A percentile compares a stretch with the other conserved stretches of the same genome.
phyloP scores from a whole-genome alignment of 2,329 filamentous ascomycete genomes.

The Cryphonectria nitschkei region DNA sequence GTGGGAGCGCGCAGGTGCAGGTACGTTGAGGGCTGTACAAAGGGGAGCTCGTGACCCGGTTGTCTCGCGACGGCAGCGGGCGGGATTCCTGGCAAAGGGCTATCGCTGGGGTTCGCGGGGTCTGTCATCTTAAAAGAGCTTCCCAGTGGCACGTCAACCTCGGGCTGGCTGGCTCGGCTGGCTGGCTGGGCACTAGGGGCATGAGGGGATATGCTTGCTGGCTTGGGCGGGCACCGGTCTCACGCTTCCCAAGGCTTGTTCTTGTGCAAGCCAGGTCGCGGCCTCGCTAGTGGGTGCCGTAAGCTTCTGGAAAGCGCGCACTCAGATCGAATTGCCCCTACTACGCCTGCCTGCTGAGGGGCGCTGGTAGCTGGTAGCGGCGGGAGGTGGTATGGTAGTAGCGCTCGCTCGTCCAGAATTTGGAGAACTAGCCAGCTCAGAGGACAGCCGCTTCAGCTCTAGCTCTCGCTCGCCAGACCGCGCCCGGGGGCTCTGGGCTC shows the following conservation, averaged over 20 bases:
- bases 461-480: slow-evolving; percentile 1
- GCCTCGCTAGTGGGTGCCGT: neutral
- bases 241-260: neutral
- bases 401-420: slow-evolving; percentile 12
- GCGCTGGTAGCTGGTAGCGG: neutral
- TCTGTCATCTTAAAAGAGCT: slow-evolving; percentile 27
- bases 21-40: slow-evolving; percentile 65
- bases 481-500: neutral
- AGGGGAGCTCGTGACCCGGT: slow-evolving; percentile 54
- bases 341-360: neutral
- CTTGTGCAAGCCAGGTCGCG: neutral
- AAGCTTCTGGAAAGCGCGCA: neutral
- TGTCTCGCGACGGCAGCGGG: slow-evolving; percentile 34
- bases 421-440: slow-evolving; percentile 6
- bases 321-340: neutral
- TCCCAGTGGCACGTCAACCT: slow-evolving; percentile 18
- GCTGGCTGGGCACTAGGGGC: slow-evolving; percentile 7
- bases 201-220: slow-evolving; percentile 18
- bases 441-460: neutral
- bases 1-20: slow-evolving; percentile 38
- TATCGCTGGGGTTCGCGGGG: slow-evolving; percentile 33
- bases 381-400: neutral
- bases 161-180: slow-evolving; percentile 10
- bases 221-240: slow-evolving; percentile 5
- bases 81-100: slow-evolving; percentile 27